Evolutionary conservation across 2,329 filamentous ascomycete genomes (phyloP), one percentile per base, ranked within the genome.

Genomic region (Hypoxylon sp.): DNA sequence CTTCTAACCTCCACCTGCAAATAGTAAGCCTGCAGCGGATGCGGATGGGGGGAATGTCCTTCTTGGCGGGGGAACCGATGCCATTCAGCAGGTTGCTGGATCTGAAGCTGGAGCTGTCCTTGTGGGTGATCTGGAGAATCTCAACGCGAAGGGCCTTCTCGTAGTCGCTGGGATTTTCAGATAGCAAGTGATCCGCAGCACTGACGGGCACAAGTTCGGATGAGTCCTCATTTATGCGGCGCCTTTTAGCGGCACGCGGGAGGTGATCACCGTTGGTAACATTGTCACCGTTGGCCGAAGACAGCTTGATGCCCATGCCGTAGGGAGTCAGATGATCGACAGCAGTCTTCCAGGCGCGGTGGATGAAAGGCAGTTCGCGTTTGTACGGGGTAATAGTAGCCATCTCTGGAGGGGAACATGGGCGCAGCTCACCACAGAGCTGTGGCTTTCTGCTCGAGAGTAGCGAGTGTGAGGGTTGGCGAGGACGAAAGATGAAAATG

Each of bases 291-390:
- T 72, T 72, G 50, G 74, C 67, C 46, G 74, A 74, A 31, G 77
- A 77, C 11, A 75, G 63, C 55, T 77, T 77, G 67, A 73, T 77
- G 48, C 79, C 79, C 78, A 81, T 81, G 57, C 70, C 68, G 67
- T 80, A 77, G 65, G 73, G 59, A 21, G 69, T 64, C 31, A 71
- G 73, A 58, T 77, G 74, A 57, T 78, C 78, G 69, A 82, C 73
- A 43, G 77, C 77, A 60, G 74, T 77, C 61, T 79, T 75, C 81
- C 79, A 83, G 69, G 81, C 83, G 69, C 82, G 79, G 64, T 83
- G 80, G 58, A 84, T 78, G 71, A 81, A 85, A 58, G 83, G 81
- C 54, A 80, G 74, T 66, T 75, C 78, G 73, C 79, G 78, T 72
- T 77, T 76, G 68, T 75, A 79, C 62, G 75, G 74, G 69, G 72